Evolutionary conservation across 1,139 yeast genomes (phyloP), one percentile per base, ranked within the genome.

Genomic region (Geotrichum fermentans): DNA sequence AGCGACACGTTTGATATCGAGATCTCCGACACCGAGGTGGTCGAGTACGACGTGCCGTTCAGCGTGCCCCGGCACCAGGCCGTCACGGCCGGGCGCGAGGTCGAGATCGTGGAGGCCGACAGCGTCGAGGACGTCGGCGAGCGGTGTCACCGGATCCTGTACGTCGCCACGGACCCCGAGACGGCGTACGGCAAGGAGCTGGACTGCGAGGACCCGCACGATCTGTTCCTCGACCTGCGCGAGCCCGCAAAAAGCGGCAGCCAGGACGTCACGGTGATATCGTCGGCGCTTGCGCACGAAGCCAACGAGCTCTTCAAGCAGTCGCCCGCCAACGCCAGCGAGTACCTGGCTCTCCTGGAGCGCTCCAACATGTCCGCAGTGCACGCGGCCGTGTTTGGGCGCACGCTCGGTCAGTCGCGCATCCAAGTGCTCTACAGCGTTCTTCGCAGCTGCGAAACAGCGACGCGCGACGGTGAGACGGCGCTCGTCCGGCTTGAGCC

Each of bases 11-110:
- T 68, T 17, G 56, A 63, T 51, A 52, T 62, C 61, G 70, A 35
- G 50, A 34, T 11, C 11, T 16, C 7, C 8, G 38, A 34, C n/a
- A 3, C 21, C 38, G 10, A 17, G 5, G n/a, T 64, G 28, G 58
- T 63, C 17, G 70, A 63, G 43, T 67, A 58, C 52, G 66, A 67
- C 1, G 57, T 65, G 18, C 71, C 72, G 1, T 63, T 61, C 49
- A 37, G 52, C 7, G 58, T 61, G 20, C 56, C 52, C 5, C 28
- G 14, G 16, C 35, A 18, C 21, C 34, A 36, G 21, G 20, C 20
- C 16, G 22, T 36, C n/a, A 11, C 21, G 20, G 41, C 28, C 22
- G 37, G 41, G 3, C 35, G 29, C 11, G 39, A 44, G 4, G 16
- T 44, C 14, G 48, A 45, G 24, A 39, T 45, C n/a, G 18, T 38